Percentiles rank a stretch among this genome's conserved stretches.
phyloP scores from a whole-genome alignment of 805 yeast species.

The Candida ulmi region DNA sequence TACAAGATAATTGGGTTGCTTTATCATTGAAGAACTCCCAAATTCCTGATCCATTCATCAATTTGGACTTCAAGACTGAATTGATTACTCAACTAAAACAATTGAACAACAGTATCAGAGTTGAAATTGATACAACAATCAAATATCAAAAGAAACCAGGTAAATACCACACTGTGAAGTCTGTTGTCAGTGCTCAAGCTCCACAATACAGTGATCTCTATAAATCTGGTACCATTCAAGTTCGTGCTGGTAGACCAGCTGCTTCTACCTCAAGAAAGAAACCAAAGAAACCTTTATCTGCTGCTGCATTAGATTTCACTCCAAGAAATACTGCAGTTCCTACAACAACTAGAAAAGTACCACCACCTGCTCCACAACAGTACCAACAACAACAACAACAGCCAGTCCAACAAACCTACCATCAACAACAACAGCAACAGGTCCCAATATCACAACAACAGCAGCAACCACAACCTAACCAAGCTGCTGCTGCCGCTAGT shows the following conservation, averaged over 20 bases:
- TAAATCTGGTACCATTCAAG: constrained; percentile 84
- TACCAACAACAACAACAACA: constrained; percentile 12
- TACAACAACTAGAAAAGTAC: constrained; percentile 16
- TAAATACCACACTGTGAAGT: constrained; percentile 65
- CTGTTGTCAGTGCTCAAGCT: constrained; percentile 54
- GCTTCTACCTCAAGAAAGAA: constrained; percentile 63
- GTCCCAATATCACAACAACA: constrained; percentile 7
- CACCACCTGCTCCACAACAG: constrained; percentile 24
- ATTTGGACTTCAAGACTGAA: constrained; percentile 86
- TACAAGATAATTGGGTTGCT: constrained; percentile 93
- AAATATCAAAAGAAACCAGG: constrained; percentile 91
- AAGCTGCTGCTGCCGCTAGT: constrained; percentile 29
- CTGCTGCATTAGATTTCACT: constrained; percentile 23
- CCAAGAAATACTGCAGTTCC: constrained; percentile 19
- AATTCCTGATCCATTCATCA: constrained; percentile 75
- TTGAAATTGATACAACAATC: constrained; percentile 66
- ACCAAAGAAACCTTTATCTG: constrained; percentile 52
- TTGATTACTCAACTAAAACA: constrained; percentile 68
- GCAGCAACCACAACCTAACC: constrained; percentile 25
- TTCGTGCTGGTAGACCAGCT: constrained; percentile 73
- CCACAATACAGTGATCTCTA: constrained; percentile 68
- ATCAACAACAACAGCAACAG: not conserved
- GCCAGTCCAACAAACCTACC: not conserved
- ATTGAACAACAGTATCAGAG: constrained; percentile 48
- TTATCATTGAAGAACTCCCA: constrained; percentile 28